Percentiles rank a stretch among this genome's conserved stretches.
phyloP scores from a whole-genome alignment of 305 asterid genomes.

The Caryopteris hybrid region DNA sequence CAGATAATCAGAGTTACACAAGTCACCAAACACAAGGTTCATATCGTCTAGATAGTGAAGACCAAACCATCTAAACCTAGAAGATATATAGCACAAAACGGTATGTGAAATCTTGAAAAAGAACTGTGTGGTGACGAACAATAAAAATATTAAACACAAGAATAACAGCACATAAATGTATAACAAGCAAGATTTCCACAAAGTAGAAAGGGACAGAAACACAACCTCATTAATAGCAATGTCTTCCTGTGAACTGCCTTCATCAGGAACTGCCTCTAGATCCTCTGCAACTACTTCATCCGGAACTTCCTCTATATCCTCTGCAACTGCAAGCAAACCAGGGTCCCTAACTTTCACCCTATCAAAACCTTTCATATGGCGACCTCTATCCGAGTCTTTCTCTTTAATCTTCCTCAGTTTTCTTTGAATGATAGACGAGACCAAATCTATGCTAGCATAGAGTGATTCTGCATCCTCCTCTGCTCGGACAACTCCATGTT shows the following conservation, averaged over 20 bases:
- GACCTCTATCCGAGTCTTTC: conserved; percentile 88
- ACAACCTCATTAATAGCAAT: conserved; percentile 46
- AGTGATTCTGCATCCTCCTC: conserved; percentile 85
- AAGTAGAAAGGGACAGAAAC: background rate
- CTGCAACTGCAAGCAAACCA: conserved; percentile 22
- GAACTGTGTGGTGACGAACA: background rate
- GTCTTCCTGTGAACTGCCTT: conserved; percentile 38
- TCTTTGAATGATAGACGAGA: conserved; percentile 74
- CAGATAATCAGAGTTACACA: too few species aligned
- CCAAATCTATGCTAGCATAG: conserved; percentile 78
- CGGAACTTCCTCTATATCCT: conserved; percentile 33
- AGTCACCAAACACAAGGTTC: too few species aligned
- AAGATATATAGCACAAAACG: background rate
- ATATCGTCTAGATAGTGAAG: too few species aligned
- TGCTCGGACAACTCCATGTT: conserved; percentile 86
- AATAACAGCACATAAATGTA: background rate
- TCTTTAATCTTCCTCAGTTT: conserved; percentile 94
- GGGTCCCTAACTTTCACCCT: conserved; percentile 66
- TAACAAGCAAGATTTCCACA: background rate
- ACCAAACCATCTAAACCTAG: too few species aligned
- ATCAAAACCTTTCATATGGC: conserved; percentile 87
- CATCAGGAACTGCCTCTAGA: conserved; percentile 35
- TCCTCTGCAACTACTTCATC: conserved; percentile 23
- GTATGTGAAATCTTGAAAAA: background rate
- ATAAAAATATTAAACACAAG: background rate